A percentile compares a stretch with the other conserved stretches of the same genome.
phyloP scores from a whole-genome alignment of 2,329 filamentous ascomycete genomes.

The Colletotrichum sp. region DNA sequence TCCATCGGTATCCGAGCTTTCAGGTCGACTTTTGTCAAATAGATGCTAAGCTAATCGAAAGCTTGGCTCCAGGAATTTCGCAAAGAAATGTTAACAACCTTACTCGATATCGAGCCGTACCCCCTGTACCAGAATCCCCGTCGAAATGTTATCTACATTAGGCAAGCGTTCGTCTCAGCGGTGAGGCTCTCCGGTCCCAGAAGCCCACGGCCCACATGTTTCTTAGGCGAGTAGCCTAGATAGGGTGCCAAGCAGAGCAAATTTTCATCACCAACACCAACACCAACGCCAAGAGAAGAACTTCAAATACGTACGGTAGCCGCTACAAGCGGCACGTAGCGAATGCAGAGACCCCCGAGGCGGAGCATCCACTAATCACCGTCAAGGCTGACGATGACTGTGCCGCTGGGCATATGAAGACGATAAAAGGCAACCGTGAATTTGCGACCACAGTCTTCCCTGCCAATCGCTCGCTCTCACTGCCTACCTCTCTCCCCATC shows the following conservation, averaged over 20 bases:
- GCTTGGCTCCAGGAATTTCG: too few species aligned
- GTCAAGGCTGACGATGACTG: not conserved
- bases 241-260: not conserved
- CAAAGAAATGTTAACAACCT: accelerated
- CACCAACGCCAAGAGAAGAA: not conserved
- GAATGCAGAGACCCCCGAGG: too few species aligned
- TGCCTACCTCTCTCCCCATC: too few species aligned
- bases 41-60: accelerated
- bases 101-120: accelerated
- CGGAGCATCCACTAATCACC: accelerated
- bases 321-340: too few species aligned
- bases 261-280: not conserved
- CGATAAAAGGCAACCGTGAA: accelerated
- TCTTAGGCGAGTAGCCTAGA: not conserved
- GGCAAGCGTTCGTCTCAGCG: not conserved
- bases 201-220: not conserved
- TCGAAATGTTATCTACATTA: not conserved
- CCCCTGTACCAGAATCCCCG: not conserved
- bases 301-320: too few species aligned
- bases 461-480: not conserved
- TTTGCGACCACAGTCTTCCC: too few species aligned
- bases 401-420: not conserved
- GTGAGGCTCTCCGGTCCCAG: not conserved
- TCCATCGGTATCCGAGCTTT: too few species aligned
- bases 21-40: not conserved